Conservation (phyloP, 805 yeast species). For the Tetrapisispora namnaoensis region DNA sequence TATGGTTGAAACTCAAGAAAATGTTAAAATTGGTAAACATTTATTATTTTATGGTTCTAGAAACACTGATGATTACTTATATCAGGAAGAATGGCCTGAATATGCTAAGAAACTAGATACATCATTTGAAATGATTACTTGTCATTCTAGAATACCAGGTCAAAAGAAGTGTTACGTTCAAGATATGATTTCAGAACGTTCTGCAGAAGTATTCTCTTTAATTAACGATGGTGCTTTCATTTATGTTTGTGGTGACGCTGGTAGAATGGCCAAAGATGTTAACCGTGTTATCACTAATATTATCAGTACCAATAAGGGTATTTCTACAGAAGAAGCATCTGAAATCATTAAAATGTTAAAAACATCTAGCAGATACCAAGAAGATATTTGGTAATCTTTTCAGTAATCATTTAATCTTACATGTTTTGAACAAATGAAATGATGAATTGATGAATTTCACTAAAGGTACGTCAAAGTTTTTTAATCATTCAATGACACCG, state of each 20-base stretch:
- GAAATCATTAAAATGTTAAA: conserved; percentile 71
- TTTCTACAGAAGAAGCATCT: conserved; percentile 58
- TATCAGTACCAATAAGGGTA: conserved; percentile 50
- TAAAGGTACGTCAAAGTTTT: no score
- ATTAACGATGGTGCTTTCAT: conserved; percentile 74
- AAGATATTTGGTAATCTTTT: conserved; percentile 79
- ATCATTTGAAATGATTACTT: conserved; percentile 63
- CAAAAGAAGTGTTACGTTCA: conserved; percentile 71
- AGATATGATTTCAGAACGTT: conserved; percentile 51
- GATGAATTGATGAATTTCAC: neutral
- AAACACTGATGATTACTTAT: conserved; percentile 74
- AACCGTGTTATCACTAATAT: conserved; percentile 58
- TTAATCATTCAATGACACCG: neutral
- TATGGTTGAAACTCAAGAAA: conserved; percentile 34
- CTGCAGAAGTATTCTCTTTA: conserved; percentile 31
- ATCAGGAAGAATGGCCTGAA: conserved; percentile 81
- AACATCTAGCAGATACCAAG: conserved; percentile 84
- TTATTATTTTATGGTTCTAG: conserved; percentile 84
- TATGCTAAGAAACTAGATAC: conserved; percentile 52
- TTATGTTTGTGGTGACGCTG: conserved; percentile 96
- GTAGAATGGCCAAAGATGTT: conserved; percentile 91
- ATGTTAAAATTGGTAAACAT: conserved; percentile 54
- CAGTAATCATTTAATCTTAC: neutral
- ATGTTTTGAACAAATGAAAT: neutral
- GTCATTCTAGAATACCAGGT: conserved; percentile 69